phyloP scores from a whole-genome alignment of 768 basidiomycete species.

The Neoboletus magnificus region DNA sequence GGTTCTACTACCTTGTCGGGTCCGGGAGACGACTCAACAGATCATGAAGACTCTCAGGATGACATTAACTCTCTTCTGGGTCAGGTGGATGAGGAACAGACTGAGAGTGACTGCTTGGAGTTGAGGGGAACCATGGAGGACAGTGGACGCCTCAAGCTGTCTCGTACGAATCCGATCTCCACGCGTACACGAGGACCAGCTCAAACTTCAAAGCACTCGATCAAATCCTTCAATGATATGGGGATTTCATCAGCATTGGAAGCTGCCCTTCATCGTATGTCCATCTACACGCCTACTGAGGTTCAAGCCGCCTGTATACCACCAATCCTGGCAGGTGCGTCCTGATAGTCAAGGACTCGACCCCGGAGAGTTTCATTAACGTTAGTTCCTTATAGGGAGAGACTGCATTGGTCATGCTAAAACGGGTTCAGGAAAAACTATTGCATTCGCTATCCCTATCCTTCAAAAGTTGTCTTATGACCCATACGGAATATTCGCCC shows the following conservation, averaged over 20 bases:
- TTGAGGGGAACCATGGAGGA: constrained; percentile 7
- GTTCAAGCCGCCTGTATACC: constrained; percentile 92
- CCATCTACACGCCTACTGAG: constrained; percentile 79
- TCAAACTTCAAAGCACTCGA: constrained; percentile 6
- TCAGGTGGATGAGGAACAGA: background rate
- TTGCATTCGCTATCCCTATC: constrained; percentile 95
- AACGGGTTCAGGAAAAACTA: constrained; percentile 96
- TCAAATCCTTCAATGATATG: constrained; percentile 50
- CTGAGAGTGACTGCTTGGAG: background rate
- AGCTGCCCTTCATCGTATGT: constrained; percentile 71
- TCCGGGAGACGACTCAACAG: constrained; percentile 10
- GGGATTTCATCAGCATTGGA: constrained; percentile 61
- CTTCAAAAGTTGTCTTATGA: constrained; percentile 83
- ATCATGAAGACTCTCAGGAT: constrained; percentile 18
- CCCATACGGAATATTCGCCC: constrained; percentile 92
- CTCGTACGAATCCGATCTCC: constrained; percentile 21
- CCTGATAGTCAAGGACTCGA: background rate
- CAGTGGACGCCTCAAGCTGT: constrained; percentile 16
- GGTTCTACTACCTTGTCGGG: constrained; percentile 5
- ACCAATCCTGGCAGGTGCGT: constrained; percentile 69
- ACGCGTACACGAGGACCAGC: constrained; percentile 5
- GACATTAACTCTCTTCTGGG: constrained; percentile 8
- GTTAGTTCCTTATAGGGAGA: constrained; percentile 52
- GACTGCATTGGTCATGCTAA: constrained; percentile 98
- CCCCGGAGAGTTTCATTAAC: background rate